Conservation (phyloP, 345 rosid genomes). For the Aquilaria sinensis region DNA sequence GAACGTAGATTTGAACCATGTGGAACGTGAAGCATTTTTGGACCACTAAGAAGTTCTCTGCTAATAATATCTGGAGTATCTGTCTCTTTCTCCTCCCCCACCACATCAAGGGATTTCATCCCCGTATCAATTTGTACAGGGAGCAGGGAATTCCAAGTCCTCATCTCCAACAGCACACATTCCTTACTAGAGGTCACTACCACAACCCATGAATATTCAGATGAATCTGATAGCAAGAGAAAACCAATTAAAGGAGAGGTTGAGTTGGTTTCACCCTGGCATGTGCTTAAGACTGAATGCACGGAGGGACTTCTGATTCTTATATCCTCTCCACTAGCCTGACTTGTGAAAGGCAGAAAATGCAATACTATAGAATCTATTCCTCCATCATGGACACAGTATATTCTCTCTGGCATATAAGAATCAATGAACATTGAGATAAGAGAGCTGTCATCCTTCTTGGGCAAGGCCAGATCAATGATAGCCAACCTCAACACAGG, state of each 20-base stretch:
- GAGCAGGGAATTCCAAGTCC: constrained; percentile 71
- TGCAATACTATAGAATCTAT: constrained; percentile 80
- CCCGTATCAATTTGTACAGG: constrained; percentile 53
- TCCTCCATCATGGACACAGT: constrained; percentile 74
- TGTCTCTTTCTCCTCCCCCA: constrained; percentile 35
- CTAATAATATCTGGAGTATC: constrained; percentile 59
- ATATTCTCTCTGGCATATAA: constrained; percentile 77
- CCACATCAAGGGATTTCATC: constrained; percentile 21
- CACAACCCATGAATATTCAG: constrained; percentile 89
- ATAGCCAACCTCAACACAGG: constrained; percentile 84
- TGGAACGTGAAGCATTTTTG: constrained; percentile 66
- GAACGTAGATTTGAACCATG: constrained; percentile 70
- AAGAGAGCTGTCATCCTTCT: constrained; percentile 32
- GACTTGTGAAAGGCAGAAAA: constrained; percentile 91
- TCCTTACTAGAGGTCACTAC: constrained; percentile 58
- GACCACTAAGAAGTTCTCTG: constrained; percentile 90
- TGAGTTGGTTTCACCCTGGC: constrained; percentile 57
- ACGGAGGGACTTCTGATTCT: constrained; percentile 69
- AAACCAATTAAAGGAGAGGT: constrained; percentile 57
- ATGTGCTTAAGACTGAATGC: constrained; percentile 78
- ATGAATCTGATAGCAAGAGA: constrained; percentile 68
- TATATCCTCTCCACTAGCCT: constrained; percentile 66
- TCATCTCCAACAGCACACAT: constrained; percentile 87
- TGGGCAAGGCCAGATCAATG: constrained; percentile 89
- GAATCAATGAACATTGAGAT: constrained; percentile 67